Base-by-base conservation (phyloP, 352 stramenopile genomes). In the Aphanomyces stellatus region DNA sequence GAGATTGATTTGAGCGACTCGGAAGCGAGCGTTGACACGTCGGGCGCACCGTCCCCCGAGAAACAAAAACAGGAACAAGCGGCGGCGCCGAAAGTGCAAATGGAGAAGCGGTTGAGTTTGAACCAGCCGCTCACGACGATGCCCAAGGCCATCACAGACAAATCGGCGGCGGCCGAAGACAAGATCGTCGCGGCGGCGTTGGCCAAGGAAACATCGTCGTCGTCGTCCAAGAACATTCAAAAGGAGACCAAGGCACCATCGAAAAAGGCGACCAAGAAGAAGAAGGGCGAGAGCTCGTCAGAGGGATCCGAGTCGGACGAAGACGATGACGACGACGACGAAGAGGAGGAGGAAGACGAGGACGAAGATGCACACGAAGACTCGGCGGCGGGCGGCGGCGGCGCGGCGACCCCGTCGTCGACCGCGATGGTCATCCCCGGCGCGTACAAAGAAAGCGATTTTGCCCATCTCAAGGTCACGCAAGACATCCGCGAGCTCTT, bases 401-500 rank as follows among this genome's bases (percentile, higher is more conserved):
- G 30, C 24, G 67, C 24, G 27, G 24, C 7, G 11, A 30, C 56
- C 15, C 56, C 56, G 41, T 64, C 56, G 4, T 72, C 81, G 0
- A 60, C 80, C 13, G 88, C 89, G 69, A 77, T 91, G 75, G 77
- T 79, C 15, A 87, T 84, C 34, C 82, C 80, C 10, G 75, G 77
- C 1, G 79, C 71, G 8, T 97, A 97, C 75, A 96, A 97, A 55
- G 79, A 95, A 64, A 88, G 79, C 63, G 88, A 96, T 71, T 96
- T 87, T 69, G 75, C 81, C 0, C 73, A 93, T 53, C 74, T 97
- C 24, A 95, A 97, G 66, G 88, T 97, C 19, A 92, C 88, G 1
- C 79, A 80, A 42, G 90, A 98, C 53, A 85, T 97, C 46, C 79
- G 85, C 11, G 90, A 97, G 65, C 71, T 98, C 1, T 98, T 98